These are phyloP conservation scores for Mortierella alpina DNA, from an alignment of 192 early-diverging fungal species.

Conservation along the genomic window DNA sequence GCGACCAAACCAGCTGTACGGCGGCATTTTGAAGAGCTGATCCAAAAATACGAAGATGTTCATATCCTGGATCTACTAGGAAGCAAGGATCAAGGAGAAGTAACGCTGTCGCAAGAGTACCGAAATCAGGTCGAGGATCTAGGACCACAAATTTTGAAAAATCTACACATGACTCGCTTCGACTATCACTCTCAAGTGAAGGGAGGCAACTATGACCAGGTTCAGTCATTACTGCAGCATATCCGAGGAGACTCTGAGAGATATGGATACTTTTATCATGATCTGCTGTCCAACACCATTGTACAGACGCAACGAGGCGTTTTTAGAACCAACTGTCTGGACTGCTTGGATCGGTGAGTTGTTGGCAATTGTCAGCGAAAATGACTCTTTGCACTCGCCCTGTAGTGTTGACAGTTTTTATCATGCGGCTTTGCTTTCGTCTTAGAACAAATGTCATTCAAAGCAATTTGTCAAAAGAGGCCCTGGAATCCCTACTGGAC, in stretches of 20 bases:
- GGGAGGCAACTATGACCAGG: constrained; percentile 81
- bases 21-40: constrained; percentile 78
- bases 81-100: constrained; percentile 77
- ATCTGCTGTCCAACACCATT: constrained; percentile 65
- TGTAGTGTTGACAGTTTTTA: not conserved
- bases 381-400: no score
- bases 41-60: constrained; percentile 78
- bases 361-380: not conserved
- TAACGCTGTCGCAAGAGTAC: constrained; percentile 76
- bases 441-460: constrained; percentile 95
- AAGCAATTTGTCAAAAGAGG: constrained; percentile 72
- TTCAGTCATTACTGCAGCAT: constrained; percentile 65
- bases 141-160: constrained; percentile 39
- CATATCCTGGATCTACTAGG: constrained; percentile 85
- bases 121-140: constrained; percentile 57
- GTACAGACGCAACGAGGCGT: constrained; percentile 83
- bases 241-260: constrained; percentile 64
- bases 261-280: constrained; percentile 78
- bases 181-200: constrained; percentile 88
- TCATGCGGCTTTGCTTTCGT: constrained; percentile 4
- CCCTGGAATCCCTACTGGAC: constrained; percentile 59
- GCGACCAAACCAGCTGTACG: constrained; percentile 87
- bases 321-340: constrained; percentile 94
- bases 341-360: constrained; percentile 62
- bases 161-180: constrained; percentile 76